Evolutionary conservation across 1,284 basidiomycete species (phyloP).

Genomic region (Rhodotorula sp.): DNA sequence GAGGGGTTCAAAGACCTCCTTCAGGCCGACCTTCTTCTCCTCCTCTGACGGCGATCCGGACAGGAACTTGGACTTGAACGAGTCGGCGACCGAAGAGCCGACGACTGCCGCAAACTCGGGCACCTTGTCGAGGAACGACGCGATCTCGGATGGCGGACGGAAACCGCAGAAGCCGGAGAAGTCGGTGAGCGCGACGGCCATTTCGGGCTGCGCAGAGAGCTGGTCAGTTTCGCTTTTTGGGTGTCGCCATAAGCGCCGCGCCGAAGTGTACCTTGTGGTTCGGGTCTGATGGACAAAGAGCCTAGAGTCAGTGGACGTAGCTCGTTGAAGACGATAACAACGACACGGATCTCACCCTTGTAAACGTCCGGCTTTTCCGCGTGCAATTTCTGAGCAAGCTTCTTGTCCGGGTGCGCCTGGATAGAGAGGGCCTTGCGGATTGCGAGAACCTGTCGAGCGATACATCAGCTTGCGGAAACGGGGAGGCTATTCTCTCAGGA

Average conservation of each 20-base stretch:
- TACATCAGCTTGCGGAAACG: not conserved
- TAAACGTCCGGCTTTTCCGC: slow-evolving; percentile 76
- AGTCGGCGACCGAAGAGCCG: slow-evolving; percentile 57
- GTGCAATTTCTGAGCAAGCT: slow-evolving; percentile 74
- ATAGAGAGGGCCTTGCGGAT: slow-evolving; percentile 94
- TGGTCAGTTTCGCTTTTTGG: not conserved
- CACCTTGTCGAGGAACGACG: slow-evolving; percentile 63
- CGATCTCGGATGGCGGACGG: slow-evolving; percentile 71
- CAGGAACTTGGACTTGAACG: slow-evolving; percentile 53
- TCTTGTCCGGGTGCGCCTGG: slow-evolving; percentile 95
- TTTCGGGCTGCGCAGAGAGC: slow-evolving; percentile 68
- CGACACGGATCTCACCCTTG: slow-evolving; percentile 62
- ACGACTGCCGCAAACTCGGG: slow-evolving; percentile 77
- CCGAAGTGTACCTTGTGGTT: slow-evolving; percentile 69
- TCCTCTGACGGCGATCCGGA: slow-evolving; percentile 50
- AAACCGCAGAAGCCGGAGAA: slow-evolving; percentile 93
- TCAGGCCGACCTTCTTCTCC: slow-evolving; percentile 60
- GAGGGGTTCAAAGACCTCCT: slow-evolving; percentile 72
- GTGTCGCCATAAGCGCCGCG: too few relatives aligned
- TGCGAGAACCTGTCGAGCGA: slow-evolving; percentile 57
- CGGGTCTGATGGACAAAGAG: slow-evolving; percentile 61
- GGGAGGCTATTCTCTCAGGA: too few relatives aligned
- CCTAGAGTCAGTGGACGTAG: not conserved
- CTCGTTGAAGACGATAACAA: not conserved
- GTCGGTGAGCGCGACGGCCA: slow-evolving; percentile 90